A percentile compares a stretch with the other conserved stretches of the same genome.
Evolutionary conservation across 441 rosid species (phyloP).

Genomic region (Pelargonium australe): DNA sequence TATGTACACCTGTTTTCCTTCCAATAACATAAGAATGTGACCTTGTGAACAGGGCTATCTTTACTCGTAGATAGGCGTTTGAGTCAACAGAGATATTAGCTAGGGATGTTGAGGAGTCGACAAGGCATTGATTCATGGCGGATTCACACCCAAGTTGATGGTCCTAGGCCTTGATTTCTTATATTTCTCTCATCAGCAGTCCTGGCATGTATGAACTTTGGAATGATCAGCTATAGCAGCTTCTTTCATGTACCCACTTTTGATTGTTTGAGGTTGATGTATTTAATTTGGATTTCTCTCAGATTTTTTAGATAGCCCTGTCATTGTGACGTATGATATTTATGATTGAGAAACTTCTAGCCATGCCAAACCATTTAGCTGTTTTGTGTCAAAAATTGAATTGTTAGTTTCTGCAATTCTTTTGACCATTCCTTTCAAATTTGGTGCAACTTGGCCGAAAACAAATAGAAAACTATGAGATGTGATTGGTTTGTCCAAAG

Average conservation of each 20-base stretch:
- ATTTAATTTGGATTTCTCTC: background rate
- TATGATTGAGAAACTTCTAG: background rate
- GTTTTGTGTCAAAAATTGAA: background rate
- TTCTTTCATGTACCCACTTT: background rate
- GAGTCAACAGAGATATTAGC: background rate
- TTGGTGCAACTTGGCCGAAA: background rate
- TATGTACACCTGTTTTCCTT: background rate
- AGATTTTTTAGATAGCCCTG: background rate
- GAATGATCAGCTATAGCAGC: background rate
- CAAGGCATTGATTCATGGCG: background rate
- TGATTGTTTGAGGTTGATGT: background rate
- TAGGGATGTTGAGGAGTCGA: background rate
- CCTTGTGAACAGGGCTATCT: background rate
- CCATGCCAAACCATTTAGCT: background rate
- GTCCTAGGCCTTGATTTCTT: background rate
- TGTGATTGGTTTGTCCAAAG: background rate
- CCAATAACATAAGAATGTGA: slow-evolving; percentile 2
- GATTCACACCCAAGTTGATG: background rate
- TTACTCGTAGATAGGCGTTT: background rate
- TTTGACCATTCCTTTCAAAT: background rate
- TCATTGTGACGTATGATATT: background rate
- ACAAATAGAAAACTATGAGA: background rate
- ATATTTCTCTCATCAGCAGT: background rate
- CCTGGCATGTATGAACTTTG: background rate
- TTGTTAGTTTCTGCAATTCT: background rate